Evolutionary conservation across 768 basidiomycete genomes (phyloP).

Genomic region (Mycena albidolilacea): DNA sequence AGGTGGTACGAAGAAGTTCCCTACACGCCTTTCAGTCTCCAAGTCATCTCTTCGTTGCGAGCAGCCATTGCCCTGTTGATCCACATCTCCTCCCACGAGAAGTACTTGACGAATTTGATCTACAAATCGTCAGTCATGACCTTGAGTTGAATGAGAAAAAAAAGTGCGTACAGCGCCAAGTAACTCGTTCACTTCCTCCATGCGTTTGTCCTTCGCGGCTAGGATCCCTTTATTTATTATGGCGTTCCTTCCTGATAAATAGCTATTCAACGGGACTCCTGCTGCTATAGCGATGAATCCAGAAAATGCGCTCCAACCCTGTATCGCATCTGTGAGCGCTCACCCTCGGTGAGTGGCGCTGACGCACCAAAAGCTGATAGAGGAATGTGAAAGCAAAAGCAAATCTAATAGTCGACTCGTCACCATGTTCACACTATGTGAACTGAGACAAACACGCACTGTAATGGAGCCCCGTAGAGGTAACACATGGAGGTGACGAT

Average conservation of each 20-base stretch:
- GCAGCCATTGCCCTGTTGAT: conserved; percentile 28
- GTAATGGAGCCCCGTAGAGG: conserved; percentile 31
- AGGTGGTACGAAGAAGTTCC: not conserved
- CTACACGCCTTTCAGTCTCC: conserved; percentile 69
- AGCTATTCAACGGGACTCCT: conserved; percentile 81
- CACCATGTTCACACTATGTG: too few species aligned
- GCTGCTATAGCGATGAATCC: conserved; percentile 78
- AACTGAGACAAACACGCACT: not conserved
- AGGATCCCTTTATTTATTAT: conserved; percentile 73
- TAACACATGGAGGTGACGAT: conserved; percentile 69
- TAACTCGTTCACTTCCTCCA: conserved; percentile 85
- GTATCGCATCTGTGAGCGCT: conserved; percentile 25
- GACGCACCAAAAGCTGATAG: conserved; percentile 71
- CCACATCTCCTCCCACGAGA: conserved; percentile 36
- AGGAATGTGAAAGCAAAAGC: conserved; percentile 32
- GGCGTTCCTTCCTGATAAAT: conserved; percentile 71
- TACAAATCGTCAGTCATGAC: not conserved
- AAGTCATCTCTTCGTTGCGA: conserved; percentile 29
- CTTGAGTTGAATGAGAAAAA: not conserved
- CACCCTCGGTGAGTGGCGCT: not conserved
- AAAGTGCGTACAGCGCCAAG: conserved; percentile 66
- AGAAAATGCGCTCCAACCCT: conserved; percentile 80
- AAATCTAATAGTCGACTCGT: not conserved
- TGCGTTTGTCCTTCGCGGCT: conserved; percentile 80
- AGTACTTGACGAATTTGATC: conserved; percentile 59